Evolutionary conservation across 1,139 yeast genomes (phyloP).

Genomic region (Geotrichum carabidarum): DNA sequence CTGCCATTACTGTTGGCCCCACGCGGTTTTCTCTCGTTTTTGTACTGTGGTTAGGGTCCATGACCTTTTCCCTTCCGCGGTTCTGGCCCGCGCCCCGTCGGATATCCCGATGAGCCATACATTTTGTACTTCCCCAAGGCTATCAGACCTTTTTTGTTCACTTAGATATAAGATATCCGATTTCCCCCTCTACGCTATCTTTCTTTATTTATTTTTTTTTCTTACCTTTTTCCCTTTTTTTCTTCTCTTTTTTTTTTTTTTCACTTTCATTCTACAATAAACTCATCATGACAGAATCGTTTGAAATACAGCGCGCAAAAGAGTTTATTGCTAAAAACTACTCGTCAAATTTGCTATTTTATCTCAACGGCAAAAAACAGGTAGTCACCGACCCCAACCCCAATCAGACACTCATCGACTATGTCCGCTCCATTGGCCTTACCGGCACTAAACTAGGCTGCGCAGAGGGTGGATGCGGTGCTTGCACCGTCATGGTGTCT

Average conservation of each 20-base stretch:
- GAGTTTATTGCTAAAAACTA: slow-evolving; percentile 19
- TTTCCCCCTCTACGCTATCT: background rate
- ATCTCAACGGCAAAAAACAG: slow-evolving; percentile 40
- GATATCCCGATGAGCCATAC: background rate
- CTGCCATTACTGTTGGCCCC: too few relatives aligned
- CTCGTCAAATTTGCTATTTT: slow-evolving; percentile 34
- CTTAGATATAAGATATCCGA: background rate
- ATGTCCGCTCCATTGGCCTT: slow-evolving; percentile 37
- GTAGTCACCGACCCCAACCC: slow-evolving; percentile 41
- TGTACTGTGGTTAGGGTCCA: too few relatives aligned
- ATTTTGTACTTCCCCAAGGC: background rate
- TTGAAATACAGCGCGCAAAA: slow-evolving; percentile 10
- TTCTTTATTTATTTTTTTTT: background rate
- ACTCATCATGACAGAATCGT: slow-evolving; percentile 12
- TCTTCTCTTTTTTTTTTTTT: background rate
- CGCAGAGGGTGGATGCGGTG: slow-evolving; percentile 48
- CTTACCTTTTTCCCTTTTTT: background rate
- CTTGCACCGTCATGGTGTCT: slow-evolving; percentile 44
- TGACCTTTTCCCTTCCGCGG: background rate
- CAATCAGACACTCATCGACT: slow-evolving; percentile 42
- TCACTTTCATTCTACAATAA: background rate
- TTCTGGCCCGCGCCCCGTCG: background rate
- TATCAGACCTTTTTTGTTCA: background rate
- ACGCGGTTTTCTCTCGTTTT: too few relatives aligned
- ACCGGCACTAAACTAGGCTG: slow-evolving; percentile 47